Conservation (phyloP, 2,329 filamentous ascomycete species). For the Fusarium armeniacum region DNA sequence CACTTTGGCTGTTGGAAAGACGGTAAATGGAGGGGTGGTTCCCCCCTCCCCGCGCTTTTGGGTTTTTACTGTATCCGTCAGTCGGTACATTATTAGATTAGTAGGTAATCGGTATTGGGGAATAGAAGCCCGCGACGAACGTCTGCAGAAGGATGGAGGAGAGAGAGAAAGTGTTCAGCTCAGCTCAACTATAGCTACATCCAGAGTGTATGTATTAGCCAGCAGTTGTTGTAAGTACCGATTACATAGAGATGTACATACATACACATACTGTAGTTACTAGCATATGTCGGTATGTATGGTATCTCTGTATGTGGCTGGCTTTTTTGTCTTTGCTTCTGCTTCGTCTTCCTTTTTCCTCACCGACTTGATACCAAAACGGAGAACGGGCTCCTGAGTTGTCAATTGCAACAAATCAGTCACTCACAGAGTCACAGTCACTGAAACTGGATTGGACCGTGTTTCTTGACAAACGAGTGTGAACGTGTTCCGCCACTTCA, state of each 20-base stretch:
- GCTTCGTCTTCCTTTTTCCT: slow-evolving; percentile 33
- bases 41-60: background rate
- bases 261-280: background rate
- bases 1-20: slow-evolving; percentile 41
- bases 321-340: slow-evolving; percentile 36
- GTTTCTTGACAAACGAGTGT: slow-evolving; percentile 14
- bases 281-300: background rate
- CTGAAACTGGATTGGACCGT: slow-evolving; percentile 15
- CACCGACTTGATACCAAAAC: slow-evolving; percentile 55
- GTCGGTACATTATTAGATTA: background rate
- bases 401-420: slow-evolving; percentile 41
- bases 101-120: too few relatives aligned
- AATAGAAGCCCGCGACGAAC: slow-evolving; percentile 5
- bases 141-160: background rate
- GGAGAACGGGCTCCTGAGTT: slow-evolving; percentile 36
- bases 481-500: slow-evolving; percentile 40
- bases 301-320: slow-evolving; percentile 9
- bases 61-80: background rate
- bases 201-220: slow-evolving; percentile 4
- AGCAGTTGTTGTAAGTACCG: too few relatives aligned
- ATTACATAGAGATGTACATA: background rate
- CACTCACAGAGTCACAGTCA: slow-evolving; percentile 21
- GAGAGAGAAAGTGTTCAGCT: background rate
- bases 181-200: background rate
- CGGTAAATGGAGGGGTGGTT: slow-evolving; percentile 31